These are phyloP conservation scores for Rhizophagus prolifer DNA, from an alignment of 192 early-diverging fungal genomes.

Conservation along the genomic window DNA sequence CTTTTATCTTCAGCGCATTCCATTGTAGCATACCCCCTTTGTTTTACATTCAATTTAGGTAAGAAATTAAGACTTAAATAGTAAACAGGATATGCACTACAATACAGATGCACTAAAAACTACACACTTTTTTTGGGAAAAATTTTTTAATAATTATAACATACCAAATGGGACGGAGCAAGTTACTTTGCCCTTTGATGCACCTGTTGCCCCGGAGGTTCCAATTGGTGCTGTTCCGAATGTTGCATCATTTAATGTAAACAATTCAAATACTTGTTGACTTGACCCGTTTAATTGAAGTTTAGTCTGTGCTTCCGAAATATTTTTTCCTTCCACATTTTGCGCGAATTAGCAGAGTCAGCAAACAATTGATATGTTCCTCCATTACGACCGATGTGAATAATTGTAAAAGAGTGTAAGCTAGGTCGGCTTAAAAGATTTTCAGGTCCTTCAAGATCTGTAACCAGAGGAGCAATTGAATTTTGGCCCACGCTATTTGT, in stretches of 20 bases:
- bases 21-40: too few species aligned
- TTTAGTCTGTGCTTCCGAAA: constrained; percentile 47
- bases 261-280: constrained; percentile 52
- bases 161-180: constrained; percentile 54
- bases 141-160: not conserved
- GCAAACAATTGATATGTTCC: constrained; percentile 73
- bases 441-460: constrained; percentile 11
- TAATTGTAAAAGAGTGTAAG: constrained; percentile 73
- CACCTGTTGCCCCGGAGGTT: constrained; percentile 30
- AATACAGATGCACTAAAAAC: not conserved
- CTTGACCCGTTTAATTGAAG: constrained; percentile 51
- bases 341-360: constrained; percentile 65
- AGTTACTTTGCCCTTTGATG: constrained; percentile 57
- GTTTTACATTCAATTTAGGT: too few species aligned
- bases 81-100: not conserved
- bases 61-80: too few species aligned
- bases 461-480: not conserved
- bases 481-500: constrained; percentile 8
- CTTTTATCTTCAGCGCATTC: too few species aligned
- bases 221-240: constrained; percentile 1
- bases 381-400: constrained; percentile 74
- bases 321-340: constrained; percentile 84
- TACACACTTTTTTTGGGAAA: too few species aligned
- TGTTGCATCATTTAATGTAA: constrained; percentile 28
- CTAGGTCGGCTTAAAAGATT: constrained; percentile 23